Conservation (phyloP, 2,329 filamentous ascomycete species). For the Tolypocladium guangdongense region DNA sequence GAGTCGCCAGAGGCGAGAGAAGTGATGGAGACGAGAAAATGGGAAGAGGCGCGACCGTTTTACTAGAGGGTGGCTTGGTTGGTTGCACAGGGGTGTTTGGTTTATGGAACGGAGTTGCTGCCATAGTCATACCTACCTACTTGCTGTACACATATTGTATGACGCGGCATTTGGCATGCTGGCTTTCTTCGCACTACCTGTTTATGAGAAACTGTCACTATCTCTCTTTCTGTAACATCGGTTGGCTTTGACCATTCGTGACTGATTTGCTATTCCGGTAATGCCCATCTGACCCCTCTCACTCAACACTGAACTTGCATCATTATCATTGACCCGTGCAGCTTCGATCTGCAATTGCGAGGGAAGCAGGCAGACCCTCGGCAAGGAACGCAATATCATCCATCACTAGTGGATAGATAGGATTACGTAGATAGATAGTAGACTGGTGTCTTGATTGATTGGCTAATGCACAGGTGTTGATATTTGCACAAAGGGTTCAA, state of each 20-base stretch:
- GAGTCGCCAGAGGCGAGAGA: conserved; percentile 17
- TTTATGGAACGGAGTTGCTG: background rate
- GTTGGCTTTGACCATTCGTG: background rate
- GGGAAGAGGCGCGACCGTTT: conserved; percentile 30
- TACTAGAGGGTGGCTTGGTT: conserved; percentile 17
- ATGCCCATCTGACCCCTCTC: background rate
- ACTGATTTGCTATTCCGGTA: too few relatives aligned
- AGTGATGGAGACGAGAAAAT: conserved; percentile 21
- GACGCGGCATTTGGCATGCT: background rate
- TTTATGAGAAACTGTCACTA: background rate
- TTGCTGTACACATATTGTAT: background rate
- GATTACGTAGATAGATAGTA: background rate
- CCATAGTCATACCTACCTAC: background rate
- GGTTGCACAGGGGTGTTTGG: background rate
- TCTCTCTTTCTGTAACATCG: background rate
- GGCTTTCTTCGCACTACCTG: background rate
- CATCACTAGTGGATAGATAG: background rate
- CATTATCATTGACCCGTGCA: background rate
- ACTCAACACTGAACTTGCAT: background rate
- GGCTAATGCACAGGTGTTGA: conserved; percentile 52
- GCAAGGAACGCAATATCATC: background rate
- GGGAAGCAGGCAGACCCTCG: background rate
- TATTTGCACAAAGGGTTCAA: conserved; percentile 40
- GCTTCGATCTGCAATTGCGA: too few relatives aligned
- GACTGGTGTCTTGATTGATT: conserved; percentile 28